These are phyloP conservation scores for Aspergillus kassunensis DNA, from an alignment of 495 filamentous ascomycete species.

Conservation along the genomic window DNA sequence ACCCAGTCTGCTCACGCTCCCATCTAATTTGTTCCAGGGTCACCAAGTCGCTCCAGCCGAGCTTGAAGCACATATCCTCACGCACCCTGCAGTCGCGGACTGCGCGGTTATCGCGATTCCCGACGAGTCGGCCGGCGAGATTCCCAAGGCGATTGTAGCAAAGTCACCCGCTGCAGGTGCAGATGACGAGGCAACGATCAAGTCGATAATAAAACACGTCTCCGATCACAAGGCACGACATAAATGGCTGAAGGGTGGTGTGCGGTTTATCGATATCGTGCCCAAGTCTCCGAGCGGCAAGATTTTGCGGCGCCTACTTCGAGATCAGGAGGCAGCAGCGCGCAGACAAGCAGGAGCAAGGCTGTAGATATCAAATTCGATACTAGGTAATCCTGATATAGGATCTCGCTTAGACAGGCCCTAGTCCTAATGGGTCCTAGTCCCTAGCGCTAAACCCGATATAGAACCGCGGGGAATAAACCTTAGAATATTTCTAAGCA, in stretches of 20 bases:
- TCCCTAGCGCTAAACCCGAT: conserved; percentile 37
- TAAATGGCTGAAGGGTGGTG: conserved; percentile 85
- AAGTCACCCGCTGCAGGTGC: conserved; percentile 58
- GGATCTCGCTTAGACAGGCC: not conserved
- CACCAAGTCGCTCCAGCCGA: conserved; percentile 91
- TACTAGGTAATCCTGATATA: too few species aligned
- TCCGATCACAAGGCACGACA: conserved; percentile 79
- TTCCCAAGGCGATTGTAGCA: conserved; percentile 84
- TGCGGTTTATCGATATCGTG: conserved; percentile 70
- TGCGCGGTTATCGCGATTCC: conserved; percentile 80
- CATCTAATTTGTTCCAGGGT: conserved; percentile 47
- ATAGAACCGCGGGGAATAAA: conserved; percentile 29
- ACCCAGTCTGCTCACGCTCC: not conserved
- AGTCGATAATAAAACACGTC: conserved; percentile 70
- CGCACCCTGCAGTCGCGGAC: conserved; percentile 76
- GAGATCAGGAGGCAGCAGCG: conserved; percentile 73
- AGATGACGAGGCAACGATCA: conserved; percentile 55
- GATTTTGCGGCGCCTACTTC: conserved; percentile 76
- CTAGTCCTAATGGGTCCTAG: conserved; percentile 1
- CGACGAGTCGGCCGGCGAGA: conserved; percentile 71
- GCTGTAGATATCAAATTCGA: conserved; percentile 43
- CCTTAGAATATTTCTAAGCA: conserved; percentile 47
- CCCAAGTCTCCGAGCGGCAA: conserved; percentile 93
- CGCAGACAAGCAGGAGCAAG: conserved; percentile 59
- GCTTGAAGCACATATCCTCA: conserved; percentile 82